Percentiles rank a stretch among this genome's conserved stretches.
Conservation (phyloP, 345 rosid species). For the Hevea brasiliensis region DNA sequence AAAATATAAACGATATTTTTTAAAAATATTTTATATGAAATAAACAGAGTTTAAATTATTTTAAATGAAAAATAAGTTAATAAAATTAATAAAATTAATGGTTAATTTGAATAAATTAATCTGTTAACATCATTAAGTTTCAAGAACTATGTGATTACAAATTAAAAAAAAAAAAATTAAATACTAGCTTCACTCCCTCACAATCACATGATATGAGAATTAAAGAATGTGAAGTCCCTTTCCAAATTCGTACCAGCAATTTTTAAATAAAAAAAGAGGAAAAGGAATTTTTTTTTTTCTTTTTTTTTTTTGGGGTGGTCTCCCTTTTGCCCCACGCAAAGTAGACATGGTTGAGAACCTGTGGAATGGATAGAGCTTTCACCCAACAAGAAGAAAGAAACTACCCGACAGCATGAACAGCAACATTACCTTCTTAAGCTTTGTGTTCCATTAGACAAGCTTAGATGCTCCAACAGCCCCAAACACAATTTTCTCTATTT, state of each 20-base stretch:
- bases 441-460: constrained; percentile 39
- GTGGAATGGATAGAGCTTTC: constrained; percentile 51
- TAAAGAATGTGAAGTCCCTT: background rate
- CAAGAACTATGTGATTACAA: constrained; percentile 45
- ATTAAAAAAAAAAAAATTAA: too few species aligned
- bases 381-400: constrained; percentile 44
- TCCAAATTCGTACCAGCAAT: constrained; percentile 1
- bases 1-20: too few species aligned
- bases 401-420: constrained; percentile 21
- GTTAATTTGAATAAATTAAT: too few species aligned
- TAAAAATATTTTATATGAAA: too few species aligned
- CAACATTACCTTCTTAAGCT: constrained; percentile 35
- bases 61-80: too few species aligned
- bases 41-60: too few species aligned
- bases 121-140: too few species aligned
- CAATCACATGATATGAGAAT: too few species aligned
- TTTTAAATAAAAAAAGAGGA: too few species aligned
- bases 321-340: constrained; percentile 27
- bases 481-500: constrained; percentile 26
- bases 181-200: constrained; percentile 15
- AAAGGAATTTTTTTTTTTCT: background rate
- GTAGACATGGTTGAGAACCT: constrained; percentile 33
- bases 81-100: too few species aligned
- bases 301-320: constrained; percentile 5
- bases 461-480: constrained; percentile 15